Base-by-base conservation (phyloP, 2,329 filamentous ascomycete species). In the Apiospora koreana region DNA sequence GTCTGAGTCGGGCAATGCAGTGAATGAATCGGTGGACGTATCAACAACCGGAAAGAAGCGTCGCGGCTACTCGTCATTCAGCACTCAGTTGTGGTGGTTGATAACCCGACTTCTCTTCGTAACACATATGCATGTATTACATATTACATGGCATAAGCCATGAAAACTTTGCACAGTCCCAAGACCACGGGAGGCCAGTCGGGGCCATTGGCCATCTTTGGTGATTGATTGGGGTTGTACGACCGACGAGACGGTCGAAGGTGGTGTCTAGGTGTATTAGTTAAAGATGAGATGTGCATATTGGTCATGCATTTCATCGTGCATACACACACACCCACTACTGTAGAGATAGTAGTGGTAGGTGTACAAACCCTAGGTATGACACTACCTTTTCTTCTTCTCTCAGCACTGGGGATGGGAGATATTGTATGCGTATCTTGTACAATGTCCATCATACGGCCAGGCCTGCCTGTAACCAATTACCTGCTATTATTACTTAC, bases 221-320 rank as follows among this genome's bases (percentile, higher is more conserved):
- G 25, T 54, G 48, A 28, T 54, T 54, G 48, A 28, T 54, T 54
- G 14, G 48, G 48, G 48, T 54, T 31, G 48, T 54, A 31, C 16
- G 50, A 16, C 28, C 16, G 16, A 35, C 25, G n/a, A 31, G 50
- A 16, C 28, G 25, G 16, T 58, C 25, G n/a, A 31, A 58, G 25
- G 25, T 58, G 50, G 50, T 58, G 50, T 58, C 16, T 28, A 35
- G 50, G 50, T 58, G 50, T 58, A 28, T 28, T 58, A 58, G 16
- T 58, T 35, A 21, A 28, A 35, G 50, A 58, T 35, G 50, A 58
- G 50, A 35, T 28, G 21, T 58, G 50, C 50, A 58, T 58, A 58
- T 58, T 58, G 50, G 50, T 58, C 50, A 58, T 58, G 50, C 50
- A 58, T 58, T 58, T 58, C 50, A 58, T 58, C 50, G 50, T 58